These are phyloP conservation scores for Lipomyces kockii DNA, from an alignment of 805 yeast genomes.

Conservation along the genomic window DNA sequence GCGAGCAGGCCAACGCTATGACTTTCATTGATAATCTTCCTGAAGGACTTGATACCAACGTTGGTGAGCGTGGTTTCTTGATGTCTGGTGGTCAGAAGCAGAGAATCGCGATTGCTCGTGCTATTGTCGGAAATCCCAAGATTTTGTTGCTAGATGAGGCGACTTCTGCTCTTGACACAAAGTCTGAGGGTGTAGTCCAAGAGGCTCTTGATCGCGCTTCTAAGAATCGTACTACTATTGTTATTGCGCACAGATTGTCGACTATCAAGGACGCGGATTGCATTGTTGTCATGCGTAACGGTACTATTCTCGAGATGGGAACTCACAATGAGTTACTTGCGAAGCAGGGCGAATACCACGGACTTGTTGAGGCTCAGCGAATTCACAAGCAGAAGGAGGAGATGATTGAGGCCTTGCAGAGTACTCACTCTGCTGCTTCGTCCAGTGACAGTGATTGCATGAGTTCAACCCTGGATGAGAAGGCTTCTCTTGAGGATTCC, in stretches of 20 bases:
- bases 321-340: conserved; percentile 42
- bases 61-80: conserved; percentile 61
- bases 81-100: conserved; percentile 71
- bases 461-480: conserved; percentile 12
- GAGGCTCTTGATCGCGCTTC: conserved; percentile 50
- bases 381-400: conserved; percentile 33
- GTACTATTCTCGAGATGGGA: conserved; percentile 53
- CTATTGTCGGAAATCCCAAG: conserved; percentile 58
- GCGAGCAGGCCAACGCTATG: conserved; percentile 57
- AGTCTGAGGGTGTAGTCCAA: conserved; percentile 64
- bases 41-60: conserved; percentile 52
- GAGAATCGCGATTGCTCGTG: conserved; percentile 64
- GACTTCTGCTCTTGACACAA: conserved; percentile 66
- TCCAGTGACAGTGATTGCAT: conserved; percentile 7
- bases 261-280: conserved; percentile 56
- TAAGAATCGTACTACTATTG: conserved; percentile 51
- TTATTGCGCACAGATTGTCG: conserved; percentile 57
- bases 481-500: not conserved
- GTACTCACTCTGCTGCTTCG: not conserved
- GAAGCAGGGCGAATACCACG: conserved; percentile 37
- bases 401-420: conserved; percentile 27
- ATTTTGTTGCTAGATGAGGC: conserved; percentile 68
- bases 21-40: conserved; percentile 59
- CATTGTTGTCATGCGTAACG: conserved; percentile 51
- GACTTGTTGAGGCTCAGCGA: conserved; percentile 43